phyloP scores from a whole-genome alignment of 108 stramenopile genomes.

The Stephanodiscus minutulus region DNA sequence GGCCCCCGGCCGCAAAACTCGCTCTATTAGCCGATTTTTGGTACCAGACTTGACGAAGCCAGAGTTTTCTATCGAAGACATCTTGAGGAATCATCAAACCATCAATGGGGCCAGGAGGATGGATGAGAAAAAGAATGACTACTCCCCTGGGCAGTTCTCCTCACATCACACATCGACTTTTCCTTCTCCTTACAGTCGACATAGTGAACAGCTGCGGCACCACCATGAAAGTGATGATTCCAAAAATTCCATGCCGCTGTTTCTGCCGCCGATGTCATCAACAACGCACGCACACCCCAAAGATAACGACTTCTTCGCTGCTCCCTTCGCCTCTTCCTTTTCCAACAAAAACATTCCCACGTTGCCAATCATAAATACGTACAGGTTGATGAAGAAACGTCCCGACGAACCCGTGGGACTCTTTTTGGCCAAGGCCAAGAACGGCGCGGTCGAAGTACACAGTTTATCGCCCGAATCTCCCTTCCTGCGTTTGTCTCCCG shows the following conservation, averaged over 20 bases:
- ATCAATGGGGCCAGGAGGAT: too few relatives aligned
- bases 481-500: slow-evolving; percentile 13
- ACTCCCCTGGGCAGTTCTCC: not conserved
- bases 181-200: not conserved
- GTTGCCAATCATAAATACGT: slow-evolving; percentile 31
- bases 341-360: slow-evolving; percentile 21
- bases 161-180: not conserved
- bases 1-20: too few relatives aligned
- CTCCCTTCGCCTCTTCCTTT: not conserved
- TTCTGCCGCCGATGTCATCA: not conserved
- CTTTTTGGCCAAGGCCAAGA: slow-evolving; percentile 33
- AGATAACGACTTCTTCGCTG: slow-evolving; percentile 1
- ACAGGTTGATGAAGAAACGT: slow-evolving; percentile 19
- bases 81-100: too few relatives aligned
- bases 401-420: slow-evolving; percentile 34
- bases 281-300: not conserved
- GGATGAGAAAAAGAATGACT: too few relatives aligned
- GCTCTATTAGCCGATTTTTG: too few relatives aligned
- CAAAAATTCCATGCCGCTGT: not conserved
- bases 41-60: not conserved
- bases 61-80: too few relatives aligned
- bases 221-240: not conserved
- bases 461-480: slow-evolving; percentile 23
- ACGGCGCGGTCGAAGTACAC: slow-evolving; percentile 42
- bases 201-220: not conserved